Percentiles rank a stretch among this genome's conserved stretches.
These are phyloP conservation scores for Penicillium crustosum DNA, from an alignment of 2,329 filamentous ascomycete genomes.

Conservation along the genomic window DNA sequence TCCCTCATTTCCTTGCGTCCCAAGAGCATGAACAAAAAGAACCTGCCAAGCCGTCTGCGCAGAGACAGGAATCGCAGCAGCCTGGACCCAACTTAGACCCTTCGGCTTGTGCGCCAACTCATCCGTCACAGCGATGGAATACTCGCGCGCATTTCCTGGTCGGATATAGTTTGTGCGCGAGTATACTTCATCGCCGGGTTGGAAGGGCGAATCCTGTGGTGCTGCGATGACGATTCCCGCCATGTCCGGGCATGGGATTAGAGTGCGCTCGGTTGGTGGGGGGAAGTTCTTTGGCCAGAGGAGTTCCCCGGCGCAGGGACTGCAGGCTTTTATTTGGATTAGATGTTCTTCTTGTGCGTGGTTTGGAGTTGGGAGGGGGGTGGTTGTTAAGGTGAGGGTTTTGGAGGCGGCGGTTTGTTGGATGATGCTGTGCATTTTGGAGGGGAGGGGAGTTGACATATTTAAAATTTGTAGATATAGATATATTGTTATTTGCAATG, in stretches of 20 bases:
- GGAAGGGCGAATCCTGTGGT: constrained; percentile 36
- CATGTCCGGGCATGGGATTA: constrained; percentile 47
- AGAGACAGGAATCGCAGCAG: constrained; percentile 42
- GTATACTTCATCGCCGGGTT: constrained; percentile 42
- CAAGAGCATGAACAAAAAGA: constrained; percentile 42
- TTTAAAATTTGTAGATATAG: background rate
- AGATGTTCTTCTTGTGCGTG: constrained; percentile 35
- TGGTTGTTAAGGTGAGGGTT: background rate
- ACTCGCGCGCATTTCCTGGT: constrained; percentile 41
- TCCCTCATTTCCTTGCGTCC: constrained; percentile 14
- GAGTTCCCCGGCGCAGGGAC: constrained; percentile 46
- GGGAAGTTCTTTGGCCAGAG: constrained; percentile 42
- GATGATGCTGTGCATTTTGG: background rate
- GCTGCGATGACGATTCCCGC: constrained; percentile 41
- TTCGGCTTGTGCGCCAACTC: constrained; percentile 42
- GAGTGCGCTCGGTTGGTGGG: constrained; percentile 20
- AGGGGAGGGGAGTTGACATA: background rate
- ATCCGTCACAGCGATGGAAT: constrained; percentile 33
- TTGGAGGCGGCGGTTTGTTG: constrained; percentile 1
- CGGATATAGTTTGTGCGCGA: constrained; percentile 38
- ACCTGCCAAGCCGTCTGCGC: constrained; percentile 48
- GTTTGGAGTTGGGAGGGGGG: constrained; percentile 11
- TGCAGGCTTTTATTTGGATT: constrained; percentile 41
- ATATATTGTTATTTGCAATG: background rate
- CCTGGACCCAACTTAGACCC: constrained; percentile 37